These are phyloP conservation scores for Ceratobasidium papillatum DNA, from an alignment of 1,284 basidiomycete genomes.

Conservation along the genomic window DNA sequence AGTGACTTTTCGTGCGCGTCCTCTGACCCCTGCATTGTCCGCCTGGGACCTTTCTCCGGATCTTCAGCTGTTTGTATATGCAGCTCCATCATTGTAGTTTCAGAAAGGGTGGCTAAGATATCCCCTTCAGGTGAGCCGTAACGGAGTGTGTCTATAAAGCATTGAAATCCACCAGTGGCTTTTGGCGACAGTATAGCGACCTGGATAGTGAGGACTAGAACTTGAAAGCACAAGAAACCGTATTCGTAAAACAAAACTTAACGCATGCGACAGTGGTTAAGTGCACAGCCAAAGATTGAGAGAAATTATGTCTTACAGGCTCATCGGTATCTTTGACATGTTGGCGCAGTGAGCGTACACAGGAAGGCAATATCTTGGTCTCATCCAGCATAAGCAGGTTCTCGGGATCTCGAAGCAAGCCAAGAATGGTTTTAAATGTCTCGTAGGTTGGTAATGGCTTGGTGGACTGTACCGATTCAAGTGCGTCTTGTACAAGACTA, in stretches of 20 bases:
- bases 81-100: background rate
- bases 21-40: background rate
- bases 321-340: slow-evolving; percentile 5
- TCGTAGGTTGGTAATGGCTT: background rate
- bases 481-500: background rate
- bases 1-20: background rate
- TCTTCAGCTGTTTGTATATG: background rate
- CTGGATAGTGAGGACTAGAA: background rate
- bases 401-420: background rate
- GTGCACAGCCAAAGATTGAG: background rate
- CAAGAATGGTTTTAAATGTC: background rate
- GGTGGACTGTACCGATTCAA: background rate
- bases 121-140: background rate
- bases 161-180: background rate
- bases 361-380: slow-evolving; percentile 1
- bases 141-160: background rate
- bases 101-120: background rate
- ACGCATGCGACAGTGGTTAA: background rate
- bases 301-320: background rate
- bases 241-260: slow-evolving; percentile 5
- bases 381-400: background rate
- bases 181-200: background rate
- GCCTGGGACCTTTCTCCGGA: background rate
- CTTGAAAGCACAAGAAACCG: slow-evolving; percentile 12
- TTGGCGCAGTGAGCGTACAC: background rate